These are phyloP conservation scores for Claviceps purpurea DNA, from an alignment of 2,329 filamentous ascomycete species.

Conservation along the genomic window DNA sequence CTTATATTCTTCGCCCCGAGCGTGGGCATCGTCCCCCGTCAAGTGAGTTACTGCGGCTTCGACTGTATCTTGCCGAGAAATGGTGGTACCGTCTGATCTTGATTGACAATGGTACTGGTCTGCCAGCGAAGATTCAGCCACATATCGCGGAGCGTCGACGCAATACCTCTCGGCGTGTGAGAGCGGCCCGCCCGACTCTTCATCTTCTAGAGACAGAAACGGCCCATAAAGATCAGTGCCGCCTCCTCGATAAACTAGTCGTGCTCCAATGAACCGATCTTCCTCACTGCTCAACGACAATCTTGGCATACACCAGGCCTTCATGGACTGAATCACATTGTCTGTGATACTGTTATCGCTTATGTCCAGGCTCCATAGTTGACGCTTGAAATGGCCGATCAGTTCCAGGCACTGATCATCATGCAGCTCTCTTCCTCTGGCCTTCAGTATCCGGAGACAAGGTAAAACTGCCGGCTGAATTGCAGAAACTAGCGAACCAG, in stretches of 20 bases:
- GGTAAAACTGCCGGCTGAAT: constrained; percentile 25
- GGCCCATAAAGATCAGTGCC: constrained; percentile 24
- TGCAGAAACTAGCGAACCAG: constrained; percentile 28
- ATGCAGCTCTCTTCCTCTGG: constrained; percentile 32
- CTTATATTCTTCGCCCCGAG: constrained; percentile 9
- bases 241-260: constrained; percentile 16
- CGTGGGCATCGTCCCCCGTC: constrained; percentile 6
- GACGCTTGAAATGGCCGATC: constrained; percentile 19
- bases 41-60: constrained; percentile 15
- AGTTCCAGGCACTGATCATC: constrained; percentile 20
- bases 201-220: constrained; percentile 35
- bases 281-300: constrained; percentile 21
- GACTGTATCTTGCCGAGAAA: constrained; percentile 15
- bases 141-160: constrained; percentile 31
- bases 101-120: not conserved
- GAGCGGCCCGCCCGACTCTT: constrained; percentile 28
- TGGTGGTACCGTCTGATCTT: constrained; percentile 1
- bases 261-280: constrained; percentile 33
- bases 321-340: constrained; percentile 18
- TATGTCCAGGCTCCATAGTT: constrained; percentile 45
- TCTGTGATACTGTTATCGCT: constrained; percentile 39
- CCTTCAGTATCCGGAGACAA: constrained; percentile 38
- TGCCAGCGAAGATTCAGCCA: not conserved
- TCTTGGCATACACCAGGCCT: constrained; percentile 19
- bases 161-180: constrained; percentile 33